These are phyloP conservation scores for Kwoniella bestiolae DNA, from an alignment of 768 basidiomycete species.

Conservation along the genomic window DNA sequence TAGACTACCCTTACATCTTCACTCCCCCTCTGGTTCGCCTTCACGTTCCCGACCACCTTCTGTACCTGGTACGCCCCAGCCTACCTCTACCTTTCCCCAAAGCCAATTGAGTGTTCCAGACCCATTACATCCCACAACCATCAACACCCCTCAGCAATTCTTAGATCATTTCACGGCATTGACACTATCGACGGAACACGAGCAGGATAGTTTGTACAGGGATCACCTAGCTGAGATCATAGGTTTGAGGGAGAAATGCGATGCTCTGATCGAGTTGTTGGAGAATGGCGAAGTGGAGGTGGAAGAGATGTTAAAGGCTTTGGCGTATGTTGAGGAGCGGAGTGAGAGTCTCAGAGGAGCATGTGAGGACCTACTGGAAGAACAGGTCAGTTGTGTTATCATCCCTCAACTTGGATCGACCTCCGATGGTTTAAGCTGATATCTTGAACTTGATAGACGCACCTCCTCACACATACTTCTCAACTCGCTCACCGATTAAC, in stretches of 20 bases:
- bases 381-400: slow-evolving; percentile 68
- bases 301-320: slow-evolving; percentile 77
- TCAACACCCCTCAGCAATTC: slow-evolving; percentile 92
- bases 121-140: slow-evolving; percentile 50
- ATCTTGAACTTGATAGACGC: slow-evolving; percentile 64
- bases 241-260: slow-evolving; percentile 77
- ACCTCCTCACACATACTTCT: slow-evolving; percentile 75
- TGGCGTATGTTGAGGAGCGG: slow-evolving; percentile 89
- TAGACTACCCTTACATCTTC: background rate
- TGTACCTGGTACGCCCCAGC: slow-evolving; percentile 23
- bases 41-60: slow-evolving; percentile 27
- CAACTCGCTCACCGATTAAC: slow-evolving; percentile 79
- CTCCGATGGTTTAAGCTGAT: background rate
- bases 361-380: slow-evolving; percentile 84
- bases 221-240: slow-evolving; percentile 77
- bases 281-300: slow-evolving; percentile 75
- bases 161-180: slow-evolving; percentile 94
- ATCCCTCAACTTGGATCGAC: too few species aligned
- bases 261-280: slow-evolving; percentile 71
- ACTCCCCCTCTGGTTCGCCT: slow-evolving; percentile 17
- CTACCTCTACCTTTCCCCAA: slow-evolving; percentile 3
- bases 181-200: slow-evolving; percentile 85
- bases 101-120: slow-evolving; percentile 18
- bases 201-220: slow-evolving; percentile 90
- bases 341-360: slow-evolving; percentile 88